phyloP scores from a whole-genome alignment of 192 early-diverging fungal species.

The Coemansia sp. region DNA sequence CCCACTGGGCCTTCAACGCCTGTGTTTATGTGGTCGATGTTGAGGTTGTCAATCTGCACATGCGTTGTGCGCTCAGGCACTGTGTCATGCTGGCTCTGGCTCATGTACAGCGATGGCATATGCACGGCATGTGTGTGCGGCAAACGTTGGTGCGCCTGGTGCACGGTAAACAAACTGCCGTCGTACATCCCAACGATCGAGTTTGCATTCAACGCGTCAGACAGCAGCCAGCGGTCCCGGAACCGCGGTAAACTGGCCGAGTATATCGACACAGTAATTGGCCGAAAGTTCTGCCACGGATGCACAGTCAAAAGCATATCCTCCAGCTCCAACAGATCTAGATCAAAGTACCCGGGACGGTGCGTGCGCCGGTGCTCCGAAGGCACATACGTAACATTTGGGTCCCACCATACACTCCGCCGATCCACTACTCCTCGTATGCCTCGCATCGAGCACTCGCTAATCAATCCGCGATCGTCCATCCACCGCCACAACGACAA shows the following conservation, averaged over 20 bases:
- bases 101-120: neutral
- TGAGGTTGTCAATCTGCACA: slow-evolving; percentile 83
- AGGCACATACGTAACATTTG: slow-evolving; percentile 60
- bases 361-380: slow-evolving; percentile 60
- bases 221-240: slow-evolving; percentile 89
- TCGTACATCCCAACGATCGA: slow-evolving; percentile 90
- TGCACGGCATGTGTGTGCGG: neutral
- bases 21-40: slow-evolving; percentile 86
- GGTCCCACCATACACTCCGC: slow-evolving; percentile 75
- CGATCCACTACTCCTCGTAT: slow-evolving; percentile 87
- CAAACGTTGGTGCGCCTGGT: slow-evolving; percentile 72
- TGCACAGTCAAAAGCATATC: slow-evolving; percentile 86
- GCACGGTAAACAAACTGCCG: slow-evolving; percentile 91
- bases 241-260: slow-evolving; percentile 78
- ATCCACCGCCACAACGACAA: slow-evolving; percentile 86
- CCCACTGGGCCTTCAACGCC: slow-evolving; percentile 84
- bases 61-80: slow-evolving; percentile 52
- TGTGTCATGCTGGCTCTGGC: neutral
- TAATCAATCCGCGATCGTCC: slow-evolving; percentile 80
- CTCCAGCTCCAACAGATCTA: slow-evolving; percentile 78
- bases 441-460: slow-evolving; percentile 79
- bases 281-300: slow-evolving; percentile 73
- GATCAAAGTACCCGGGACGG: slow-evolving; percentile 78
- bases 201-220: slow-evolving; percentile 85
- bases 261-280: slow-evolving; percentile 85